phyloP scores from a whole-genome alignment of 176 grass and related monocot species.

The Chloris gayana region DNA sequence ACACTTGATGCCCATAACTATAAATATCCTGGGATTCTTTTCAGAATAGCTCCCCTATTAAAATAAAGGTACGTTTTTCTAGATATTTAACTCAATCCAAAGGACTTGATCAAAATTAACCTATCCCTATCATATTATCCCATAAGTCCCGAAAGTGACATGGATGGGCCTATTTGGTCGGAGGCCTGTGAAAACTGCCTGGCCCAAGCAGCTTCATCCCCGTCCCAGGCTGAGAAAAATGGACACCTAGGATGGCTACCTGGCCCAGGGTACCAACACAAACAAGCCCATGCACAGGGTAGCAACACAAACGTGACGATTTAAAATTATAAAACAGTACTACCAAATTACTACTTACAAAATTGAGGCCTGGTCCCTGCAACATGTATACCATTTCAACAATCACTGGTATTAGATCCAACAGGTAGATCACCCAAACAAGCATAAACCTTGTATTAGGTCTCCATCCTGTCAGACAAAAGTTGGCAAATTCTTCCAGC shows the following conservation, averaged over 20 bases:
- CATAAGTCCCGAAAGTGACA: background rate
- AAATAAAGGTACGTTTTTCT: background rate
- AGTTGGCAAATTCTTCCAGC: background rate
- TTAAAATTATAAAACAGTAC: background rate
- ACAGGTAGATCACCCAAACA: constrained; percentile 22
- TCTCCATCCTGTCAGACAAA: background rate
- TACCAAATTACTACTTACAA: background rate
- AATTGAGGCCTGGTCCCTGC: background rate
- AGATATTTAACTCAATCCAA: background rate
- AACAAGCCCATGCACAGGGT: background rate
- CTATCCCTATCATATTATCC: background rate
- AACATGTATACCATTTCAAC: constrained; percentile 2
- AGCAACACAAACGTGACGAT: background rate
- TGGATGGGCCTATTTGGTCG: too few species aligned
- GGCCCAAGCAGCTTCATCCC: too few species aligned
- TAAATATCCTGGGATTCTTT: background rate
- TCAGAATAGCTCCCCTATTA: background rate
- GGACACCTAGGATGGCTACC: too few species aligned
- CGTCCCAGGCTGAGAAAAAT: too few species aligned
- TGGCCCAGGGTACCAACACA: too few species aligned
- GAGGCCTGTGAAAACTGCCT: too few species aligned
- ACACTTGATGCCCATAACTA: background rate
- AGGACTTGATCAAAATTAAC: background rate
- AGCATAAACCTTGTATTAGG: background rate
- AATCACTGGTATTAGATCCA: background rate